Conservation (phyloP, 2,329 filamentous ascomycete species). For the Grosmannia clavigera region DNA sequence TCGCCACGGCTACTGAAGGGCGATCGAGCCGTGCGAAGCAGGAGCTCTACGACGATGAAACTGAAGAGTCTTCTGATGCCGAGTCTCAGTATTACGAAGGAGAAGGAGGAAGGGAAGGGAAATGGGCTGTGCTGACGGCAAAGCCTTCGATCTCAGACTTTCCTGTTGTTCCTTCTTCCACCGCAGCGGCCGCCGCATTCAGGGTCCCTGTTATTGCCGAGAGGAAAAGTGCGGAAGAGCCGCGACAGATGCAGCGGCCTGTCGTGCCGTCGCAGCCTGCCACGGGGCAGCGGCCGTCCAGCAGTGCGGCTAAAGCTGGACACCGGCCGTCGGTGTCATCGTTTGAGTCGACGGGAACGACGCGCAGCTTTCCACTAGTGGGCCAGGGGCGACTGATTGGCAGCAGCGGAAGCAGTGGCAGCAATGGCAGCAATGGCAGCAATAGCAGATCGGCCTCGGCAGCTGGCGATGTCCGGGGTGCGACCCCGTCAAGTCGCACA, state of each 20-base stretch:
- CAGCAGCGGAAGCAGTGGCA: conserved; percentile 2
- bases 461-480: neutral
- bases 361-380: conserved; percentile 49
- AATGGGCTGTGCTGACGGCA: neutral
- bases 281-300: conserved; percentile 23
- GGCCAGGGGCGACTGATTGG: conserved; percentile 11
- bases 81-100: neutral
- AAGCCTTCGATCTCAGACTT: no score
- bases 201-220: neutral
- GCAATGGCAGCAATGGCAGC: neutral
- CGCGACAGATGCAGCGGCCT: conserved; percentile 6
- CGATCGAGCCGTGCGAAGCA: conserved; percentile 22
- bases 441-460: neutral
- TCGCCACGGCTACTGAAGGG: conserved; percentile 44
- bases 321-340: conserved; percentile 47
- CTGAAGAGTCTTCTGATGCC: neutral
- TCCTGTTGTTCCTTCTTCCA: no score
- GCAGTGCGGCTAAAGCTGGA: conserved; percentile 22
- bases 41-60: conserved; percentile 13
- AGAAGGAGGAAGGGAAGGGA: neutral
- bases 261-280: conserved; percentile 13
- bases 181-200: no score
- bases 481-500: neutral
- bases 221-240: conserved; percentile 10
- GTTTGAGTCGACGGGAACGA: conserved; percentile 45